phyloP scores from a whole-genome alignment of 139 green algal species.

The Eudorina sp. region DNA sequence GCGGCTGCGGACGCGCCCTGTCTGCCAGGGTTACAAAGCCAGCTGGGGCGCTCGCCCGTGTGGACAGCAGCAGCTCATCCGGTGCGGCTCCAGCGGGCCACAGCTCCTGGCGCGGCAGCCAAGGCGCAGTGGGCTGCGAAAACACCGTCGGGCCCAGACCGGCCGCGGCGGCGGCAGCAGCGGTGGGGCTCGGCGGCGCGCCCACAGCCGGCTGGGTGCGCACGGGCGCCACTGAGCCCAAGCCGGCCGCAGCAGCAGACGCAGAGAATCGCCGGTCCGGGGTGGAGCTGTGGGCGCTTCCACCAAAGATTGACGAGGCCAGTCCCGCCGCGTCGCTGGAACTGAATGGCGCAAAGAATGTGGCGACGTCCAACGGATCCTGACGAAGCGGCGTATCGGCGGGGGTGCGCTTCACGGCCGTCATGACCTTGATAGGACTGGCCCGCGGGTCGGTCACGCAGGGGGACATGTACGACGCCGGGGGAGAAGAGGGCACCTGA shows the following conservation, averaged over 20 bases:
- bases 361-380: not conserved
- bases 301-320: not conserved
- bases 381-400: not conserved
- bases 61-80: not conserved
- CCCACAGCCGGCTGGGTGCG: not conserved
- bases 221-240: slow-evolving; percentile 1
- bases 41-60: not conserved
- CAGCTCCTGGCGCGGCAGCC: not conserved
- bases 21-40: not conserved
- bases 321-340: not conserved
- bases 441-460: slow-evolving; percentile 14
- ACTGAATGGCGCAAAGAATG: not conserved
- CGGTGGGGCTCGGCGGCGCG: not conserved
- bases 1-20: not conserved
- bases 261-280: no score
- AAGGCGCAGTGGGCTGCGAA: not conserved
- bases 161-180: not conserved
- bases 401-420: not conserved
- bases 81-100: not conserved
- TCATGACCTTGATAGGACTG: slow-evolving; percentile 29
- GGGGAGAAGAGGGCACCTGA: not conserved
- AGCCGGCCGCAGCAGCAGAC: no score
- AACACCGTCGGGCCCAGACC: no score
- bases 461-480: slow-evolving; percentile 12
- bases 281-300: no score